These are phyloP conservation scores for Hypoxylon sp. DNA, from an alignment of 2,329 filamentous ascomycete genomes.

Conservation along the genomic window DNA sequence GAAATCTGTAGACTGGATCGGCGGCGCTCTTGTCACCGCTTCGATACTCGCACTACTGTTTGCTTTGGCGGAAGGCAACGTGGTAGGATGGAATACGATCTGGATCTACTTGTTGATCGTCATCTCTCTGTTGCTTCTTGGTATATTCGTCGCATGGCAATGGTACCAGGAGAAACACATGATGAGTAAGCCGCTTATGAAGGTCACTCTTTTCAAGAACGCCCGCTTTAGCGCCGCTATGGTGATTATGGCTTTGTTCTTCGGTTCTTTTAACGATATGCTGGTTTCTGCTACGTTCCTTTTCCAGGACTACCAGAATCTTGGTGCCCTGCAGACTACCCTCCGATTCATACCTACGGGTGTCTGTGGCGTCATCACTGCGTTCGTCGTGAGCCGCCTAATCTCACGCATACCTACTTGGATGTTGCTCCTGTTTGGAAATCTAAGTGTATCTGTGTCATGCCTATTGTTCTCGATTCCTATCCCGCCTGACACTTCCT, in stretches of 20 bases:
- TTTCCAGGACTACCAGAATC: conserved; percentile 76
- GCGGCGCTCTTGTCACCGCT: conserved; percentile 73
- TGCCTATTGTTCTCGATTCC: conserved; percentile 75
- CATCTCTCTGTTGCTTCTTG: conserved; percentile 69
- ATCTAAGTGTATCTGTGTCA: conserved; percentile 67
- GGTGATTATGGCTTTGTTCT: conserved; percentile 76
- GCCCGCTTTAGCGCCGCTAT: conserved; percentile 73
- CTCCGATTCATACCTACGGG: conserved; percentile 78
- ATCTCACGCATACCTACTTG: conserved; percentile 71
- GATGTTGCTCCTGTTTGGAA: conserved; percentile 71
- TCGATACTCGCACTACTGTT: conserved; percentile 75
- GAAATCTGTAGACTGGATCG: conserved; percentile 75
- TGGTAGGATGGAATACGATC: conserved; percentile 75
- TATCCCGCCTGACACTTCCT: conserved; percentile 71
- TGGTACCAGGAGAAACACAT: conserved; percentile 69
- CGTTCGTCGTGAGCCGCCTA: conserved; percentile 69
- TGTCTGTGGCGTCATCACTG: conserved; percentile 70
- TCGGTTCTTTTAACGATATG: conserved; percentile 77
- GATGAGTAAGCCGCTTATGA: conserved; percentile 71
- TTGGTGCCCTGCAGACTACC: conserved; percentile 75
- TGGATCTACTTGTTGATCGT: conserved; percentile 74
- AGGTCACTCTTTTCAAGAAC: conserved; percentile 74
- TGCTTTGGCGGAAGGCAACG: conserved; percentile 77
- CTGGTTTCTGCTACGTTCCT: conserved; percentile 78
- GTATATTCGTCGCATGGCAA: conserved; percentile 73